Percentiles rank a stretch among this genome's conserved stretches.
phyloP scores from a whole-genome alignment of 257 asterid genomes.

The Misopates orontium region DNA sequence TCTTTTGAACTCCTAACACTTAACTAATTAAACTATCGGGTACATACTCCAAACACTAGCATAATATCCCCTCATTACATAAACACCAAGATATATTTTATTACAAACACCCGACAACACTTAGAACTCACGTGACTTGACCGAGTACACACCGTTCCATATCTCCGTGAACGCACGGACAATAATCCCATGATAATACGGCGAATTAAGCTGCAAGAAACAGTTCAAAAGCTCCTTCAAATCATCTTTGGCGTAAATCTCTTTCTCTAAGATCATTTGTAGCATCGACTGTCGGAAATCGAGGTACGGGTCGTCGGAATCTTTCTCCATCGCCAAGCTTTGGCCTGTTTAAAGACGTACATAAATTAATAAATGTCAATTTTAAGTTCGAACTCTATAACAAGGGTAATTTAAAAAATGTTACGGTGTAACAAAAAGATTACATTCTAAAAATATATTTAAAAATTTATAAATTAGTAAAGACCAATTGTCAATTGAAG shows the following conservation, averaged over 20 bases:
- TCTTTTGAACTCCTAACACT: constrained; percentile 28
- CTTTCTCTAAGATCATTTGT: constrained; percentile 81
- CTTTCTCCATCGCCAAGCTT: constrained; percentile 81
- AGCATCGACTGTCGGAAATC: constrained; percentile 91
- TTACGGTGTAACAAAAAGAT: too few species aligned
- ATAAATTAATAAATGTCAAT: too few species aligned
- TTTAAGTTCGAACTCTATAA: too few species aligned
- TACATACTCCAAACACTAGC: too few species aligned
- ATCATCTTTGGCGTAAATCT: constrained; percentile 74
- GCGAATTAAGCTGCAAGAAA: constrained; percentile 79
- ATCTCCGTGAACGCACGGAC: constrained; percentile 82
- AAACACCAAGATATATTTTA: too few species aligned
- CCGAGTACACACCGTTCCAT: constrained; percentile 69
- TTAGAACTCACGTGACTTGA: constrained; percentile 48
- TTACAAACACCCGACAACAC: constrained; percentile 9
- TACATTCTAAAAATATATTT: too few species aligned
- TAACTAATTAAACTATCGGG: background rate
- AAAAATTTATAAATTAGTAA: too few species aligned
- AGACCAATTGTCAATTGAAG: too few species aligned
- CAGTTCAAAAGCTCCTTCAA: constrained; percentile 74
- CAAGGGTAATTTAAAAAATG: too few species aligned
- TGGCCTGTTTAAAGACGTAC: too few species aligned
- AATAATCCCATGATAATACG: constrained; percentile 70
- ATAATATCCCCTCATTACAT: too few species aligned
- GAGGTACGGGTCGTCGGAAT: constrained; percentile 77